Evolutionary conservation across 2,329 filamentous ascomycete species (phyloP).

Genomic region (Metarhizium sp.): DNA sequence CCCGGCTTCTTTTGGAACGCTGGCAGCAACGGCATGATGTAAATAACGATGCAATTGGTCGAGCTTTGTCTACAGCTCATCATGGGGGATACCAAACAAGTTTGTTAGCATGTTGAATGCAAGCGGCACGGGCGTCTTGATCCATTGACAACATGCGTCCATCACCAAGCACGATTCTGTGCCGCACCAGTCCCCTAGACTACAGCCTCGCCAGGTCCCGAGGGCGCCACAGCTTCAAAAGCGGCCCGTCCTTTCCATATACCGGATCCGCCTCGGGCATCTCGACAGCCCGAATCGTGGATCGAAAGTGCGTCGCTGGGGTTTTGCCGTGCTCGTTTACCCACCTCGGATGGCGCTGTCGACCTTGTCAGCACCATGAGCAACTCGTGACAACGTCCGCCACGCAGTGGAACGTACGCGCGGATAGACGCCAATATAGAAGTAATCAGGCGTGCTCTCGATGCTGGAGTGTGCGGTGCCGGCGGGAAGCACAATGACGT

Average conservation of each 20-base stretch:
- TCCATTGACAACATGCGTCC: not conserved
- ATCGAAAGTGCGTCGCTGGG: slow-evolving; percentile 5
- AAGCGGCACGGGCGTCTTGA: too few species aligned
- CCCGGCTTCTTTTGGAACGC: slow-evolving; percentile 1
- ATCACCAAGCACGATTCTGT: not conserved
- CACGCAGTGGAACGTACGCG: not conserved
- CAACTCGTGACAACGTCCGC: too few species aligned
- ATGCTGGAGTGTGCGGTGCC: slow-evolving; percentile 12
- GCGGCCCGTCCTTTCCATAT: slow-evolving; percentile 8
- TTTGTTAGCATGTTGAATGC: too few species aligned
- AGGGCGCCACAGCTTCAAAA: slow-evolving; percentile 8
- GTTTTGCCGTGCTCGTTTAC: slow-evolving; percentile 10
- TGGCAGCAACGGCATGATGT: not conserved
- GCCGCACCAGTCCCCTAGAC: not conserved
- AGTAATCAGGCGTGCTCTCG: slow-evolving; percentile 12
- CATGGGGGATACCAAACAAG: too few species aligned
- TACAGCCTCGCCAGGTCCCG: slow-evolving; percentile 8
- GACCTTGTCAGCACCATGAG: not conserved
- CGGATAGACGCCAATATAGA: slow-evolving; percentile 15
- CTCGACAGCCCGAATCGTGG: slow-evolving; percentile 8
- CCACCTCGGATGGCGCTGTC: slow-evolving; percentile 11
- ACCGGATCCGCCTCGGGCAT: slow-evolving; percentile 11
- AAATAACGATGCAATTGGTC: not conserved
- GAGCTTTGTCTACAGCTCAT: too few species aligned
- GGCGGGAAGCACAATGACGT: slow-evolving; percentile 14